These are phyloP conservation scores for Solanum chacoense DNA, from an alignment of 305 asterid species.

Conservation along the genomic window DNA sequence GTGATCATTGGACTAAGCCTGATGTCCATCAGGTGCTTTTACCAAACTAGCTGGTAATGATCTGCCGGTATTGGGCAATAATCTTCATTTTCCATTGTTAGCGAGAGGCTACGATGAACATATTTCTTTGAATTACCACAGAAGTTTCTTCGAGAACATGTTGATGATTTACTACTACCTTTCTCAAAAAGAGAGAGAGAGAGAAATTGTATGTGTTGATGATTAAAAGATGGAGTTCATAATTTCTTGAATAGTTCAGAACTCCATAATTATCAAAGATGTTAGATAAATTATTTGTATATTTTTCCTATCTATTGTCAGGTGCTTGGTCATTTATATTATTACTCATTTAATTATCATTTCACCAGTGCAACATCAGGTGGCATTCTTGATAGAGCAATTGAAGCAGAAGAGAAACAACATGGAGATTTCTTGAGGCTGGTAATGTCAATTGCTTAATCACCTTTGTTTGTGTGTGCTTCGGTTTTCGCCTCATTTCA, in stretches of 20 bases:
- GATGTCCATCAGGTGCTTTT: background rate
- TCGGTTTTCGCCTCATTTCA: background rate
- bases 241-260: background rate
- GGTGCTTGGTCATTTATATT: background rate
- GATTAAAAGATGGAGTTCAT: background rate
- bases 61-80: background rate
- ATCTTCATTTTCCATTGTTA: background rate
- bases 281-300: background rate
- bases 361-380: constrained; percentile 67
- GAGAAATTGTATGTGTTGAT: background rate
- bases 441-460: constrained; percentile 22
- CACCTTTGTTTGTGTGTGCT: background rate
- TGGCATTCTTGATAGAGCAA: constrained; percentile 87
- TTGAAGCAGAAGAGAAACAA: constrained; percentile 75
- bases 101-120: background rate
- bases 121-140: background rate
- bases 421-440: constrained; percentile 74
- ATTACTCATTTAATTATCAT: background rate
- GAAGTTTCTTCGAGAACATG: background rate
- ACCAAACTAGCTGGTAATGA: background rate
- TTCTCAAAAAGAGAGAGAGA: background rate
- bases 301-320: background rate
- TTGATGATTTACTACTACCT: no score
- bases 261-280: background rate
- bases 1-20: background rate